Base-by-base conservation (phyloP, 495 filamentous ascomycete species). In the Trypethelium eluteriae region DNA sequence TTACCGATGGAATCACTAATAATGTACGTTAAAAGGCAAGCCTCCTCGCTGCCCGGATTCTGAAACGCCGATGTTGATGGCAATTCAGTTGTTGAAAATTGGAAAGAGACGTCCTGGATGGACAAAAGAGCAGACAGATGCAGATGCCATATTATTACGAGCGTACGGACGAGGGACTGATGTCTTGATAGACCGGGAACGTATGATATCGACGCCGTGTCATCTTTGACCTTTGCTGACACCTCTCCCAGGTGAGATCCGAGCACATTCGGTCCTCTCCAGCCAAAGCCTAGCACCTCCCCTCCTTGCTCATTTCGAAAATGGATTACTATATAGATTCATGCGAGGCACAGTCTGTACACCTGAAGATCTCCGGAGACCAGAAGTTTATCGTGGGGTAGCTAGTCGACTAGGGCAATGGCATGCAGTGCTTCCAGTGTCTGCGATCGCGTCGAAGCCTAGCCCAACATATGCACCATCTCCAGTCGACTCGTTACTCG, bases 1-100 rank as follows among this genome's bases (percentile, higher is more conserved):
- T 98, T 80, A 98, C 90, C 38, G 94, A 98, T 74, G 94, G 94
- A 70, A 98, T 98, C 76, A 98, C 94, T 57, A 98, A 98, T 77
- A 97, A 93, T 67, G 87, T 89, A 77, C 68, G 85, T 85, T 70
- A 61, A 59, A 59, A 47, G 38, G 39, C 38, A 66, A 53, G 12
- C 18, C 67, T 35, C 11, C 53, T 32, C 56, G 62, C 7, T 57
- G 18, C 39, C 53, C 18, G n/a, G 9, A 36, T 14, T 36, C 25
- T 46, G 4, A 6, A 44, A 12, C 10, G 16, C n/a, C 34, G 35
- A 41, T 39, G 41, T 56, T 66, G 49, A 67, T 61, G 35, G 47
- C 3, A 1, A n/a, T 11, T 36, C 76, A 90, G 79, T 84, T 98
- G 34, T 77, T 89, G 62, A 98, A 98, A 83, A 90, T 90, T 38